Evolutionary conservation across 2,329 filamentous ascomycete genomes (phyloP), one percentile per base, ranked within the genome.

Genomic region (Venturia aucupariae): DNA sequence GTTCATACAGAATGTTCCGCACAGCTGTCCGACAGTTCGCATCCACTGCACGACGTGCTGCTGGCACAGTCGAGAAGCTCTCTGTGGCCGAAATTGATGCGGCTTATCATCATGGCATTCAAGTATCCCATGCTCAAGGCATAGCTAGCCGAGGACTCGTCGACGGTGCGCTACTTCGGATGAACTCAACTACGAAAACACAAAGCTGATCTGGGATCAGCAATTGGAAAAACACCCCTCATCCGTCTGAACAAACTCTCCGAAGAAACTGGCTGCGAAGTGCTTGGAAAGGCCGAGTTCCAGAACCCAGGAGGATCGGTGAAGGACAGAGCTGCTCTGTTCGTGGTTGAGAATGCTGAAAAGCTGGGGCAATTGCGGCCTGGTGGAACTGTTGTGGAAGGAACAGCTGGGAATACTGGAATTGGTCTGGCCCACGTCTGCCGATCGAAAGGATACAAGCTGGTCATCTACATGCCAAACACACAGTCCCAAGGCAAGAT

Each of bases 381-480:
- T 0, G 93, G 93, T 63, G 94, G 94, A 67, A 97, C 94, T 24
- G 92, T 99, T 15, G 89, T 99, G 65, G 94, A 99, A 79, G 94
- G 94, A 67, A 99, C 94, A 5, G 94, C 94, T 0, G 94, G 94
- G 63, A 99, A 97, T 81, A 99, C 94, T 38, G 94, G 94, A 68
- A 99, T 99, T 75, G 94, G 94, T 1, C 88, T 99, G 54, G 94
- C 94, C 24, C 94, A 97, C 78, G 94, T 99, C 65, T 97, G 94
- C 79, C 86, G 93, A 66, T 90, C 88, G 44, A 89, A 88, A 71
- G 94, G 93, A 48, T 97, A 99, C 83, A 89, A 89, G 75, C 86
- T 96, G 61, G 92, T 97, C 73, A 99, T 99, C 75, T 99, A 97
- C 85, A 97, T 99, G 94, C 94, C 94, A 71, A 90, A 99, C 81